Base-by-base conservation (phyloP, 495 filamentous ascomycete species). In the Xylaria bambusicola region DNA sequence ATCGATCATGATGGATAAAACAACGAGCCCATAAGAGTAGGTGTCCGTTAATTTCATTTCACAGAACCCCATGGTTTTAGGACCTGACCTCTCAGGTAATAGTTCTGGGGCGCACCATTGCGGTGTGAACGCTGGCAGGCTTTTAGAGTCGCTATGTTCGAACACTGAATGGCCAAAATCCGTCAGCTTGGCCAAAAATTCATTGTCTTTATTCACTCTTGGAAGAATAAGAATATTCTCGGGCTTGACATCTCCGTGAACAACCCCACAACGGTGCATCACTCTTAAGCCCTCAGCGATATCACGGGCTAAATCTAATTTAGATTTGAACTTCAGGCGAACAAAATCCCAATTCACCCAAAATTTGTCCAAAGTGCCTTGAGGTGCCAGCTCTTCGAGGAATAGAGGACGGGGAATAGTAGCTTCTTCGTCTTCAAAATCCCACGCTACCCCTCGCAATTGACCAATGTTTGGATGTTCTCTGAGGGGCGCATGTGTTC, bases 261-360 rank as follows among this genome's bases (percentile, higher is more conserved):
- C 82, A 81, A 59, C 15, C 12, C 36, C 36, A 15, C 36, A 38
- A 15, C 15, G 3, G 15, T 38, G 36, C 36, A 38, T 38, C 36
- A 13, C 36, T 38, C 12, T 6, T 38, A 38, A 10, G 13, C 36
- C 36, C 15, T 38, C 36, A 8, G 36, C 36, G 36, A 38, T 38
- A 38, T 38, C 15, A 13, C 36, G 36, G 36, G 36, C 36, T 15
- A 38, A 15, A 15, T 38, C 36, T 15, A 38, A 38, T 15, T 38
- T 38, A 13, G 36, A 38, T 38, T 38, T 38, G 36, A 38, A 38
- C 12, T 38, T 38, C 15, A 38, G 12, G 15, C 36, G 36, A 38
- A 38, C 36, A 13, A 38, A 38, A 13, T 15, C 15, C 36, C 36
- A 38, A 10, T 13, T 38, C 36, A 13, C 5, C 36, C 36, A 38